phyloP scores from a whole-genome alignment of 108 stramenopile species.

The Skeletonema tropicum region DNA sequence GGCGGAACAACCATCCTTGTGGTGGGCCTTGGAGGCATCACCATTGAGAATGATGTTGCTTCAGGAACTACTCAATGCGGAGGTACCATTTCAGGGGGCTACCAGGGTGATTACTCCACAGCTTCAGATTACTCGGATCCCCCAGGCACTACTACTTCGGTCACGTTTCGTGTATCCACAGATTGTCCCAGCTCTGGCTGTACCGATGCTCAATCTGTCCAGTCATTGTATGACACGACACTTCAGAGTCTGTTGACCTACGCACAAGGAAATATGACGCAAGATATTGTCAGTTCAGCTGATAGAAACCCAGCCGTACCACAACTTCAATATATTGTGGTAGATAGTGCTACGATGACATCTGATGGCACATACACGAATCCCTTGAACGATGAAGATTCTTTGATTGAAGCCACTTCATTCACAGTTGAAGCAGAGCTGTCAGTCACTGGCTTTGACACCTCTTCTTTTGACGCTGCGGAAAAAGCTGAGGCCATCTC shows the following conservation, averaged over 20 bases:
- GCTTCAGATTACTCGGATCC: neutral
- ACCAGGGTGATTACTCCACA: constrained; percentile 8
- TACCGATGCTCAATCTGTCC: neutral
- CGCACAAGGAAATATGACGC: neutral
- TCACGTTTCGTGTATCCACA: neutral
- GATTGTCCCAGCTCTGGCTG: neutral
- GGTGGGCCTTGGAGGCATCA: constrained; percentile 15
- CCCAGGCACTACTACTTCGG: neutral
- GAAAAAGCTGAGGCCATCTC: neutral
- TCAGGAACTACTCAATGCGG: constrained; percentile 29
- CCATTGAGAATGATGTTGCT: constrained; percentile 13
- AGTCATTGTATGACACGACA: neutral
- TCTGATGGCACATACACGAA: constrained; percentile 18
- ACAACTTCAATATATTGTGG: constrained; percentile 2
- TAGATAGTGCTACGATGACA: constrained; percentile 7
- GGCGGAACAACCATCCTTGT: constrained; percentile 6
- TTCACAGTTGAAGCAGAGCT: constrained; percentile 19
- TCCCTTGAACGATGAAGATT: neutral
- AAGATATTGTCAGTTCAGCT: constrained; percentile 17
- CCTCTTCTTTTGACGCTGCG: neutral
- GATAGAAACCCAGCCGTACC: constrained; percentile 6
- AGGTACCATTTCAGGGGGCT: constrained; percentile 17
- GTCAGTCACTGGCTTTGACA: constrained; percentile 13
- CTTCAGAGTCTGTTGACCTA: neutral
- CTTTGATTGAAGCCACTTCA: constrained; percentile 3